phyloP scores from a whole-genome alignment of 345 rosid species.

The Pistacia integerrima region DNA sequence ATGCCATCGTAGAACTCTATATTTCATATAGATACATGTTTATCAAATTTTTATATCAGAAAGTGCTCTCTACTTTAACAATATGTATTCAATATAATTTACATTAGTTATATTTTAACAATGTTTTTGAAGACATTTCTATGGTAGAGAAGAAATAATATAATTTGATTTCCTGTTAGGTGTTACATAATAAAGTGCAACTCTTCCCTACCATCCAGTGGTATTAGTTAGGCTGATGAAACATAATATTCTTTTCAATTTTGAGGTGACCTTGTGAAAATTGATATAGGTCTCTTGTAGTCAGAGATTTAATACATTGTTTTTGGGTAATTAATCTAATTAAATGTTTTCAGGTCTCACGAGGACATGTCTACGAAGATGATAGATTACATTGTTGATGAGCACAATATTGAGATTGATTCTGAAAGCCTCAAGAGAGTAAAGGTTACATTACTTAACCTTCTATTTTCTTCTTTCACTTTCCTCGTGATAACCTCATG shows the following conservation, averaged over 20 bases:
- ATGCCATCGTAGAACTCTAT: neutral
- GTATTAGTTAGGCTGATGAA: neutral
- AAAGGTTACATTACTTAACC: conserved; percentile 40
- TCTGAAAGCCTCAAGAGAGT: conserved; percentile 48
- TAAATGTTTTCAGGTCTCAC: conserved; percentile 51
- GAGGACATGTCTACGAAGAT: conserved; percentile 65
- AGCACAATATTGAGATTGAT: conserved; percentile 64
- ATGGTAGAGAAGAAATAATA: neutral
- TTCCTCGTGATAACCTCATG: neutral
- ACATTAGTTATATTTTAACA: neutral
- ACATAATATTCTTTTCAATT: neutral
- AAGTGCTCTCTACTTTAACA: neutral
- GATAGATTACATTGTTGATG: conserved; percentile 63
- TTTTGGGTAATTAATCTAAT: conserved; percentile 4
- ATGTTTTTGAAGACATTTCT: neutral
- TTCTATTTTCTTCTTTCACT: neutral
- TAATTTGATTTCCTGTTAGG: neutral
- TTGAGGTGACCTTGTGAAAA: neutral
- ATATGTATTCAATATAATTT: neutral
- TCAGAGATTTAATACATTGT: neutral
- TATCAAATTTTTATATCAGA: neutral
- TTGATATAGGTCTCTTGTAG: neutral
- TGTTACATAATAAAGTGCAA: neutral
- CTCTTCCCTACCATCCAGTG: neutral
- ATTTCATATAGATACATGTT: neutral